Conservation (phyloP, 2,329 filamentous ascomycete genomes). For the Alternaria metachromatica region DNA sequence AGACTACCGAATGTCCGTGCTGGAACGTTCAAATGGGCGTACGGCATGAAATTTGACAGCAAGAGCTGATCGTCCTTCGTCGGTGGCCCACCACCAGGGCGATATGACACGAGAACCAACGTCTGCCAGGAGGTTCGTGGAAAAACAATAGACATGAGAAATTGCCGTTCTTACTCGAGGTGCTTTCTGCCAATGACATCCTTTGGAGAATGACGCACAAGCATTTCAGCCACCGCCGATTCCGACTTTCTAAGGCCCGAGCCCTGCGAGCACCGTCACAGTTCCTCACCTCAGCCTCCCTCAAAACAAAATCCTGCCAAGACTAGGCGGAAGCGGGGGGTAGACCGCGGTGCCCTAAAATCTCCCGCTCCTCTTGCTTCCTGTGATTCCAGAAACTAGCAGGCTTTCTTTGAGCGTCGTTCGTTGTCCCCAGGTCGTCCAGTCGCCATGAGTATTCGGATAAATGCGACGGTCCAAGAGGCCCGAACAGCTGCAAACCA, state of each 20-base stretch:
- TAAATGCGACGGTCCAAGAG: constrained; percentile 48
- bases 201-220: constrained; percentile 46
- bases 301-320: constrained; percentile 48
- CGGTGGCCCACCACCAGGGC: constrained; percentile 34
- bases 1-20: constrained; percentile 39
- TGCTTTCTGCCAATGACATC: constrained; percentile 39
- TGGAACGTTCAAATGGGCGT: constrained; percentile 36
- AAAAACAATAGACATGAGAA: constrained; percentile 37
- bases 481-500: constrained; percentile 44
- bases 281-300: constrained; percentile 47
- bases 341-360: constrained; percentile 47
- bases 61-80: constrained; percentile 33
- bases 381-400: constrained; percentile 37
- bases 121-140: constrained; percentile 34
- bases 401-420: constrained; percentile 28
- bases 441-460: constrained; percentile 46
- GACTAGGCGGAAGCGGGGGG: constrained; percentile 47
- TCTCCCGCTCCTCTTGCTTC: constrained; percentile 44
- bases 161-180: constrained; percentile 35
- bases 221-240: constrained; percentile 49
- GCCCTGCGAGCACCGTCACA: constrained; percentile 47
- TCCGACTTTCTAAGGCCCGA: constrained; percentile 47
- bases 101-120: constrained; percentile 42
- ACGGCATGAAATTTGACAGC: constrained; percentile 38
- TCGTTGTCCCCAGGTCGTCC: constrained; percentile 26